Evolutionary conservation across 805 yeast genomes (phyloP).

Genomic region (Ogataea salicorniae): DNA sequence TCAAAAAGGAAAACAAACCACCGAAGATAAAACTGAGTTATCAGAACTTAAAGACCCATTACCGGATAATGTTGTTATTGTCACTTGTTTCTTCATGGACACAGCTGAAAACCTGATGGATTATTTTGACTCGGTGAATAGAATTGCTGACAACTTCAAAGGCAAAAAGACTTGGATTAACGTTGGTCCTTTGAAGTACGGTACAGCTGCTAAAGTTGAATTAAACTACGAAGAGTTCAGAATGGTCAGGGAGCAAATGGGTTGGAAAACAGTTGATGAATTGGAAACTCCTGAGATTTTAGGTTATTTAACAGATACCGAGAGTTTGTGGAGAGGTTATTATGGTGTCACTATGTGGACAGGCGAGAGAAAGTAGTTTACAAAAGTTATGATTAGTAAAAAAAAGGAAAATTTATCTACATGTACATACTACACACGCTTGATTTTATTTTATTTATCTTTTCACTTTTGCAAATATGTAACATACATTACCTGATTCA

Average conservation of each 20-base stretch:
- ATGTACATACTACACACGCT: too few species aligned
- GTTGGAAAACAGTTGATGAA: slow-evolving; percentile 52
- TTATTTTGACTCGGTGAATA: slow-evolving; percentile 62
- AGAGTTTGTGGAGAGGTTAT: slow-evolving; percentile 73
- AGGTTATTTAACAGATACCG: slow-evolving; percentile 62
- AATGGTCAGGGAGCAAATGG: slow-evolving; percentile 46
- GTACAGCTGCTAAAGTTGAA: slow-evolving; percentile 76
- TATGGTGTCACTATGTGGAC: slow-evolving; percentile 64
- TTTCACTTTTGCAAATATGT: too few species aligned
- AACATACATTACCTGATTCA: too few species aligned
- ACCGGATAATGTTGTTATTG: slow-evolving; percentile 47
- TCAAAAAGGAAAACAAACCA: neutral
- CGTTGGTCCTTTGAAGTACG: slow-evolving; percentile 89
- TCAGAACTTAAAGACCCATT: neutral
- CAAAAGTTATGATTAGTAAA: neutral
- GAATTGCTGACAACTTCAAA: slow-evolving; percentile 29
- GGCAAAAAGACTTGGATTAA: slow-evolving; percentile 71
- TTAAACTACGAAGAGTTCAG: slow-evolving; percentile 65
- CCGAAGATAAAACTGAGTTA: neutral
- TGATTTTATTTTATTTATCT: too few species aligned
- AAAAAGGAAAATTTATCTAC: neutral
- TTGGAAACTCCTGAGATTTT: slow-evolving; percentile 33
- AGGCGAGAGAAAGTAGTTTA: slow-evolving; percentile 18
- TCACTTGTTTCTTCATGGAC: slow-evolving; percentile 78
- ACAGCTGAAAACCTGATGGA: slow-evolving; percentile 84